Conservation (phyloP, 768 basidiomycete genomes). For the Ramaria rubella region DNA sequence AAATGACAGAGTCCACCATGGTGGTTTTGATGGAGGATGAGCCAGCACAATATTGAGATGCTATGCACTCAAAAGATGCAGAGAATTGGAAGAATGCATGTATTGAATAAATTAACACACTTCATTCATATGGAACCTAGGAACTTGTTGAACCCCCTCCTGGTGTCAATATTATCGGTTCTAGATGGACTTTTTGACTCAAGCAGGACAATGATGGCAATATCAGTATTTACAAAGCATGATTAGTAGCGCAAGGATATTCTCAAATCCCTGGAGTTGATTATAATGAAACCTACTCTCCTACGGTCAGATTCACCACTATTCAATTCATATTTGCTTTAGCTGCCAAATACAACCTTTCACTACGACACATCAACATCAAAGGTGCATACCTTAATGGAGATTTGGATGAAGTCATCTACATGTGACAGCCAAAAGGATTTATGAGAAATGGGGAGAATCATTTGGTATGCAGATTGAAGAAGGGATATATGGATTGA, state of each 20-base stretch:
- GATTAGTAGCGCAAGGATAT: slow-evolving; percentile 31
- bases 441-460: slow-evolving; percentile 6
- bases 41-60: no score
- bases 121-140: slow-evolving; percentile 16
- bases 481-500: slow-evolving; percentile 13
- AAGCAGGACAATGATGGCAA: slow-evolving; percentile 23
- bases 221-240: slow-evolving; percentile 25
- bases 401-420: slow-evolving; percentile 21
- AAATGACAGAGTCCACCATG: background rate
- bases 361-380: slow-evolving; percentile 12
- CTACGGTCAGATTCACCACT: slow-evolving; percentile 15
- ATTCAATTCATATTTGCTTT: slow-evolving; percentile 22
- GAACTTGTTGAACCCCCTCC: slow-evolving; percentile 17
- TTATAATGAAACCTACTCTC: slow-evolving; percentile 26
- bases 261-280: slow-evolving; percentile 26
- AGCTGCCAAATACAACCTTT: slow-evolving; percentile 17
- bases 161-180: slow-evolving; percentile 21
- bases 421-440: slow-evolving; percentile 22
- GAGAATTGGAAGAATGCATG: background rate
- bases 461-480: background rate
- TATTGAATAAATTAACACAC: background rate
- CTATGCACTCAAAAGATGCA: background rate
- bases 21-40: background rate
- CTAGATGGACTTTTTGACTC: slow-evolving; percentile 27
- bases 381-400: slow-evolving; percentile 1